A percentile compares a stretch with the other conserved stretches of the same genome.
Conservation (phyloP, 805 yeast species). For the Ogataea naganishii region DNA sequence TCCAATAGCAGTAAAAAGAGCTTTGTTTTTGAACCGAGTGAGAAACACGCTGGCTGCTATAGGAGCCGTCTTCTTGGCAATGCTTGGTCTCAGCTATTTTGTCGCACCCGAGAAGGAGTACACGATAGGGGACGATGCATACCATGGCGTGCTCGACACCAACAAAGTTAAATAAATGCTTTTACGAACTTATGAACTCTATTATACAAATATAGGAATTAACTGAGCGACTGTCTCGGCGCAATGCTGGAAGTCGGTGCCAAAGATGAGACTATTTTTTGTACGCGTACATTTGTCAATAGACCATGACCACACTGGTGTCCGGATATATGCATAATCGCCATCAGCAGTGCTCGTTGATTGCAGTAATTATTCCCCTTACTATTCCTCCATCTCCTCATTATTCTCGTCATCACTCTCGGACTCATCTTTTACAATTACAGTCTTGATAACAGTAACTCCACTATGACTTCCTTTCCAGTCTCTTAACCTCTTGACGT, state of each 20-base stretch:
- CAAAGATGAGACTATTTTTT: no score
- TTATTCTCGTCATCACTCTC: slow-evolving; percentile 2
- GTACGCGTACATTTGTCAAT: no score
- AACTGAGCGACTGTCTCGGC: no score
- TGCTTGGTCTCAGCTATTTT: slow-evolving; percentile 20
- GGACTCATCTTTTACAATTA: slow-evolving; percentile 21
- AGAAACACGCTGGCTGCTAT: slow-evolving; percentile 20
- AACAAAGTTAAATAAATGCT: no score
- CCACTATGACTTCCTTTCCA: slow-evolving; percentile 89
- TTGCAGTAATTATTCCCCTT: neutral
- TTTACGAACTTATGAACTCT: no score
- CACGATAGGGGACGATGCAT: no score
- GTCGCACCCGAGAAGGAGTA: slow-evolving; percentile 7
- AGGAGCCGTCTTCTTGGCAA: slow-evolving; percentile 18
- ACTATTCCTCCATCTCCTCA: slow-evolving; percentile 2
- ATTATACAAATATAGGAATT: no score
- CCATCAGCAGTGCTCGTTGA: no score
- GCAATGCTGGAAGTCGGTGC: no score
- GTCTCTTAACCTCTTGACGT: slow-evolving; percentile 48
- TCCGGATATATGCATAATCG: no score
- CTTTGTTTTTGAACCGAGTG: slow-evolving; percentile 6
- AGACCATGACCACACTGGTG: no score
- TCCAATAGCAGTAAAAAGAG: slow-evolving; percentile 1
- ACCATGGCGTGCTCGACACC: no score
- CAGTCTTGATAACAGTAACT: slow-evolving; percentile 49